These are phyloP conservation scores for Fusarium penzigii DNA, from an alignment of 2,329 filamentous ascomycete species.

Conservation along the genomic window DNA sequence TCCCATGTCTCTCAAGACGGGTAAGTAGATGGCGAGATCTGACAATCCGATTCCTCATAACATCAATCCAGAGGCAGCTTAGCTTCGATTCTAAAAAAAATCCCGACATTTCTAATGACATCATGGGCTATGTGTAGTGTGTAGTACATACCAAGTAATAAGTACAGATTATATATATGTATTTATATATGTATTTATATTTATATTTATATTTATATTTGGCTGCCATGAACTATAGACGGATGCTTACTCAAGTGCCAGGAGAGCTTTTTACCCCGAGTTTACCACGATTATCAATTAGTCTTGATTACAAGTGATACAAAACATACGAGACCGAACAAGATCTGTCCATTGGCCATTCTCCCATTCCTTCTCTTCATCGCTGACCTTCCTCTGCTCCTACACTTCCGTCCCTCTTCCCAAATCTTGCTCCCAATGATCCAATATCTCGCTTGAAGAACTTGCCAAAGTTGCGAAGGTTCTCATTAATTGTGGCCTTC, in stretches of 20 bases:
- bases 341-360: background rate
- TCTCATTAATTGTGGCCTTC: constrained; percentile 82
- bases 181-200: too few relatives aligned
- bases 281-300: background rate
- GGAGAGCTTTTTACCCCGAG: too few relatives aligned
- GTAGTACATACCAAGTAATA: too few relatives aligned
- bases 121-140: background rate
- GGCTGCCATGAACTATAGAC: too few relatives aligned
- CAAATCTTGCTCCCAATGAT: constrained; percentile 72
- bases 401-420: constrained; percentile 55
- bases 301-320: background rate
- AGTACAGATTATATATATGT: background rate
- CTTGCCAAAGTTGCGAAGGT: constrained; percentile 92
- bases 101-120: background rate
- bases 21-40: background rate
- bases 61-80: background rate
- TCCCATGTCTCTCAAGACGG: background rate
- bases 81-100: background rate
- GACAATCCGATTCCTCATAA: background rate
- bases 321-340: background rate
- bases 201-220: too few relatives aligned
- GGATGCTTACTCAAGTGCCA: too few relatives aligned
- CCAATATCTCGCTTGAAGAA: constrained; percentile 91
- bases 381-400: constrained; percentile 28
- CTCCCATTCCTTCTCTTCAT: constrained; percentile 1